These are phyloP conservation scores for Scutellaria barbata DNA, from an alignment of 257 asterid genomes.

Conservation along the genomic window DNA sequence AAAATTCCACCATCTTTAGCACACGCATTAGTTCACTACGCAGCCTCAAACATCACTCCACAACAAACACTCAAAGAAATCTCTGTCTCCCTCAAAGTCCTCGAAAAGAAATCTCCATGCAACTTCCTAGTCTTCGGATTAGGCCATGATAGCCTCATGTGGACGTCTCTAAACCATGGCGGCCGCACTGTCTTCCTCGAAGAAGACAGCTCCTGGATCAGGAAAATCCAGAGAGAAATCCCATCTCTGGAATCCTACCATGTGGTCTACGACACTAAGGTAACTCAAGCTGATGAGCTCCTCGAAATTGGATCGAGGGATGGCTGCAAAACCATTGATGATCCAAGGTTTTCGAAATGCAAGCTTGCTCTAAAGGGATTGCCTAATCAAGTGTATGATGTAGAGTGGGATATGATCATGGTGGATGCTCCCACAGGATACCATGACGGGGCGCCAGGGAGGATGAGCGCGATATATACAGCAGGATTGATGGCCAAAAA, in stretches of 20 bases:
- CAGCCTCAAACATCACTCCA: conserved; percentile 76
- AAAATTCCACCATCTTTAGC: conserved; percentile 70
- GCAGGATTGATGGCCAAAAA: conserved; percentile 84
- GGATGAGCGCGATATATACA: conserved; percentile 84
- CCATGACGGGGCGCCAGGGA: conserved; percentile 73
- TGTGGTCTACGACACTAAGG: conserved; percentile 62
- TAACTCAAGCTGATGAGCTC: conserved; percentile 72
- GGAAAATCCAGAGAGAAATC: conserved; percentile 31
- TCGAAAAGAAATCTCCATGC: conserved; percentile 68
- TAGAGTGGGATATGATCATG: conserved; percentile 83
- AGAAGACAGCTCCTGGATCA: conserved; percentile 75
- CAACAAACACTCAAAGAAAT: conserved; percentile 76
- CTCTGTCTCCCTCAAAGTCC: conserved; percentile 62
- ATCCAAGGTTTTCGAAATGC: conserved; percentile 72
- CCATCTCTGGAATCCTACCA: conserved; percentile 70
- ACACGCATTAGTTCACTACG: conserved; percentile 68
- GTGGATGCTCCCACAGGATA: conserved; percentile 92
- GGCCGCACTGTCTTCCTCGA: conserved; percentile 84
- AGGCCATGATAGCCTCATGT: conserved; percentile 87
- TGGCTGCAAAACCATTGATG: conserved; percentile 55
- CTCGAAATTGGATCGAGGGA: conserved; percentile 47
- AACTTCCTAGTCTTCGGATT: conserved; percentile 77
- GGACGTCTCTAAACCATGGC: conserved; percentile 78
- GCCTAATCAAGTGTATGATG: conserved; percentile 59
- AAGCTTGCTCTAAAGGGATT: conserved; percentile 59